Evolutionary conservation across 257 asterid genomes (phyloP).

Genomic region (Craterostigma plantagineum): DNA sequence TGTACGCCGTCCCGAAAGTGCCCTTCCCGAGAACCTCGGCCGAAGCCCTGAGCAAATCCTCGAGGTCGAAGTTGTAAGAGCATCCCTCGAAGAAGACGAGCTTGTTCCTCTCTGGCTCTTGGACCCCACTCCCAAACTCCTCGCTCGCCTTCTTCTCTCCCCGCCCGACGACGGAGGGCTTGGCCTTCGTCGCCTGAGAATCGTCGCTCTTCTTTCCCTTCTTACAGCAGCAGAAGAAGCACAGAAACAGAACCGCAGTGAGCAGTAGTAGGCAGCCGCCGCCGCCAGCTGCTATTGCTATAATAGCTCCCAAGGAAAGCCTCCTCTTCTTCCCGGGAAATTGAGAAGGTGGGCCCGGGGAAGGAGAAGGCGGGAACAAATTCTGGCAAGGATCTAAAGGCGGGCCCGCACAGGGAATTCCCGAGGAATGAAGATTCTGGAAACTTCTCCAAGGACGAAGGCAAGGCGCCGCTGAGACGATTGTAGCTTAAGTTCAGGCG

Average conservation of each 20-base stretch:
- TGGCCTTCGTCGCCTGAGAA: constrained; percentile 33
- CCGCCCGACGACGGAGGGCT: constrained; percentile 36
- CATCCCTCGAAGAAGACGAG: constrained; percentile 83
- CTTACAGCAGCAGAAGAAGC: constrained; percentile 42
- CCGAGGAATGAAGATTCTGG: constrained; percentile 57
- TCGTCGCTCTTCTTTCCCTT: constrained; percentile 23
- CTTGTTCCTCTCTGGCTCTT: constrained; percentile 75
- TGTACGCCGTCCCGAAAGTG: constrained; percentile 84
- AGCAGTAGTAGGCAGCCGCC: constrained; percentile 33
- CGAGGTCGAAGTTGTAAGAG: constrained; percentile 82
- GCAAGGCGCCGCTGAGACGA: constrained; percentile 49
- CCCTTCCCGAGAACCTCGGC: constrained; percentile 94
- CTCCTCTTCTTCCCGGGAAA: constrained; percentile 16
- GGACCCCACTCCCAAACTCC: constrained; percentile 91
- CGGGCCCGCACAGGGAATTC: constrained; percentile 51
- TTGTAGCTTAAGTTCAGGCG: constrained; percentile 53
- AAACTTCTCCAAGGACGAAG: constrained; percentile 30
- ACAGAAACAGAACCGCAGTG: constrained; percentile 18
- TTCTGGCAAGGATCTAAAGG: constrained; percentile 43
- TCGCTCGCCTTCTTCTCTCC: constrained; percentile 68
- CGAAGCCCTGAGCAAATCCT: constrained; percentile 85
- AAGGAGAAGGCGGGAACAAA: constrained; percentile 27
- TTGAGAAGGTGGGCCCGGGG: constrained; percentile 21
- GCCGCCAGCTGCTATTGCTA: constrained; percentile 82
- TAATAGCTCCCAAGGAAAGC: constrained; percentile 41